Conservation (phyloP, 2,329 filamentous ascomycete species). For the Coniosporium tulheliwenetii region DNA sequence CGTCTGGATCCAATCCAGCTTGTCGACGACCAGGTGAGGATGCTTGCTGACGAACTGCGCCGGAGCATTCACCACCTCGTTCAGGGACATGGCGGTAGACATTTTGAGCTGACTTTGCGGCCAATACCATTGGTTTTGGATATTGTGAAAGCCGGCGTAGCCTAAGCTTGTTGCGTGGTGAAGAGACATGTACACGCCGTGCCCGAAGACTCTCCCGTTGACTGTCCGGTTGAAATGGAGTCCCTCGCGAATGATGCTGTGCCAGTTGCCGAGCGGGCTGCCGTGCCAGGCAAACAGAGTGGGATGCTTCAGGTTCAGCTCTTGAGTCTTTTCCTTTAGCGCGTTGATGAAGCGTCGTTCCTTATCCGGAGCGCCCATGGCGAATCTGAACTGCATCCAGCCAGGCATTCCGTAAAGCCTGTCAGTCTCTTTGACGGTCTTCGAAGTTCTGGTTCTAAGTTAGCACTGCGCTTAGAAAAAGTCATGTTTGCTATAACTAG, state of each 20-base stretch:
- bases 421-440: conserved; percentile 12
- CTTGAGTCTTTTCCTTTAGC: conserved; percentile 31
- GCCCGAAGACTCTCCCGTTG: conserved; percentile 56
- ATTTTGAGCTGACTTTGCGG: conserved; percentile 49
- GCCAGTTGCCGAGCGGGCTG: conserved; percentile 64
- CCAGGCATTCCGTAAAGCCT: conserved; percentile 45
- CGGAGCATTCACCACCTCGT: conserved; percentile 70
- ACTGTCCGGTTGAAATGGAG: conserved; percentile 50
- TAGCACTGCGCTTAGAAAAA: no score
- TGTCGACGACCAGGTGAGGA: conserved; percentile 56
- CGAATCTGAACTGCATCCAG: conserved; percentile 74
- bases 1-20: conserved; percentile 79
- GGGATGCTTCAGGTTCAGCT: conserved; percentile 34
- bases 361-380: conserved; percentile 78
- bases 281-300: conserved; percentile 84
- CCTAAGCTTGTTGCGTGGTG: conserved; percentile 38
- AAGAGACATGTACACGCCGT: conserved; percentile 70
- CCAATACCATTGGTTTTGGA: conserved; percentile 32
- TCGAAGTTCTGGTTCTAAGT: no score
- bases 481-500: no score
- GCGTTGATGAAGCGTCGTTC: conserved; percentile 58
- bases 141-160: conserved; percentile 26
- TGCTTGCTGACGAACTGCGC: conserved; percentile 36
- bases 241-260: conserved; percentile 72
- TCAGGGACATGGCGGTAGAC: conserved; percentile 50